Evolutionary conservation across 1,284 basidiomycete genomes (phyloP), one percentile per base, ranked within the genome.

Genomic region (Golubevia pallescens): DNA sequence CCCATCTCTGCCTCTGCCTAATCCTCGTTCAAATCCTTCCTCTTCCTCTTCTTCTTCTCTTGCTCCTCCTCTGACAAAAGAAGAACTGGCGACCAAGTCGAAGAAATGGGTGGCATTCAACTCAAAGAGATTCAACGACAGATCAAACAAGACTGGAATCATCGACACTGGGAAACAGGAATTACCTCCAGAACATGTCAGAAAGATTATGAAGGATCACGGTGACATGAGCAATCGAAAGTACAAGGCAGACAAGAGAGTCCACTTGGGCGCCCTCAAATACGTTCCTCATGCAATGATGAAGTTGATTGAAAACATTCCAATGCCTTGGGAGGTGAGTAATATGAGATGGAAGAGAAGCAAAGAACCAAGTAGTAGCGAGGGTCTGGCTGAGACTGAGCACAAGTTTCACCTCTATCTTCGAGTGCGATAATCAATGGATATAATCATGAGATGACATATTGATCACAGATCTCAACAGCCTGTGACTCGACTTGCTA

Each of bases 171-270:
- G 83, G 28, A 85, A 85, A 69, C 83, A 84, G 63, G 83, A 85
- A 61, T 71, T 85, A 67, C 83, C 83, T 4, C 83, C 81, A 16
- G 81, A 85, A 63, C 80, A 83, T 59, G 74, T 85, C 1, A 63
- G 83, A 24, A 85, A 85, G 64, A 82, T 85, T 64, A 75, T 85
- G 68, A 85, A 85, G 67, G 83, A 85, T 66, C 83, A 85, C 62
- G 83, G 83, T 53, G 83, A 85, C 63, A 85, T 85, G 83, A 81
- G 77, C 68, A 82, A 84, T 59, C 69, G 78, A 66, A 84, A 84
- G 61, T 85, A 74, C 60, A 68, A 80, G 13, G 72, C 71, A 53
- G 83, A 85, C 66, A 85, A 85, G 75, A 76, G 83, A 34, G 83
- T 85, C 48, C 81, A 85, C 61, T 71, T 85, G 55, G 83, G 83